phyloP scores from a whole-genome alignment of 176 grass and related monocot species.

The Hordeum marinum region DNA sequence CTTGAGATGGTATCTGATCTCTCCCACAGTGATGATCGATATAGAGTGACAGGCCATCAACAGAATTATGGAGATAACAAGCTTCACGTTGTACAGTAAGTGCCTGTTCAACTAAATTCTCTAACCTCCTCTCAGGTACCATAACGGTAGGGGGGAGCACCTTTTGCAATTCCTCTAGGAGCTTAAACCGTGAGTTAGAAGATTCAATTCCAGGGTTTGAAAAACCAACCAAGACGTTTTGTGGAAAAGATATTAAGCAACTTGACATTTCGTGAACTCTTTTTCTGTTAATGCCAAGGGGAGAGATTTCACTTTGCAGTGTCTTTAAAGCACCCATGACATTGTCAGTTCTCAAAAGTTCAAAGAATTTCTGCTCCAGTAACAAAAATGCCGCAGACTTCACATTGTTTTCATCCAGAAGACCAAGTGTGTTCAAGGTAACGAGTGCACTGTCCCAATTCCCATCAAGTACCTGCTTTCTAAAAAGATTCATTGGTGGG shows the following conservation, averaged over 20 bases:
- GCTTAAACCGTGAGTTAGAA: slow-evolving; percentile 46
- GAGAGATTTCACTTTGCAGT: slow-evolving; percentile 71
- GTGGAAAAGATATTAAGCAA: slow-evolving; percentile 55
- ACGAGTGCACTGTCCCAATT: slow-evolving; percentile 68
- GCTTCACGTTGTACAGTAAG: slow-evolving; percentile 68
- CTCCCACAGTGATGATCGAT: slow-evolving; percentile 78
- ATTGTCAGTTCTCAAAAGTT: slow-evolving; percentile 65
- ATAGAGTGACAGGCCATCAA: slow-evolving; percentile 77
- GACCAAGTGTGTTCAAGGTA: slow-evolving; percentile 73
- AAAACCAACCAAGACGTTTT: slow-evolving; percentile 47
- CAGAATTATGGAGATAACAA: slow-evolving; percentile 91
- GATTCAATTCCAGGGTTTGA: slow-evolving; percentile 43
- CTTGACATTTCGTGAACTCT: slow-evolving; percentile 66
- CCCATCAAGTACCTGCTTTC: slow-evolving; percentile 76
- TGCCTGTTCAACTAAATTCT: slow-evolving; percentile 90
- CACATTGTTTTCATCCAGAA: slow-evolving; percentile 55
- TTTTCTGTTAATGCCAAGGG: slow-evolving; percentile 65
- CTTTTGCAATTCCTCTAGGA: slow-evolving; percentile 87
- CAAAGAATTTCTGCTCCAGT: slow-evolving; percentile 92
- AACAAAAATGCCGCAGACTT: slow-evolving; percentile 73
- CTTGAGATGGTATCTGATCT: slow-evolving; percentile 76
- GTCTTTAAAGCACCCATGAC: slow-evolving; percentile 61
- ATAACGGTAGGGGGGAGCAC: slow-evolving; percentile 72
- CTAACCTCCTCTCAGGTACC: slow-evolving; percentile 82
- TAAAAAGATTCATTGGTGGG: slow-evolving; percentile 55